These are phyloP conservation scores for Coix lacrymajobi DNA, from an alignment of 176 grass and related monocot genomes.

Conservation along the genomic window DNA sequence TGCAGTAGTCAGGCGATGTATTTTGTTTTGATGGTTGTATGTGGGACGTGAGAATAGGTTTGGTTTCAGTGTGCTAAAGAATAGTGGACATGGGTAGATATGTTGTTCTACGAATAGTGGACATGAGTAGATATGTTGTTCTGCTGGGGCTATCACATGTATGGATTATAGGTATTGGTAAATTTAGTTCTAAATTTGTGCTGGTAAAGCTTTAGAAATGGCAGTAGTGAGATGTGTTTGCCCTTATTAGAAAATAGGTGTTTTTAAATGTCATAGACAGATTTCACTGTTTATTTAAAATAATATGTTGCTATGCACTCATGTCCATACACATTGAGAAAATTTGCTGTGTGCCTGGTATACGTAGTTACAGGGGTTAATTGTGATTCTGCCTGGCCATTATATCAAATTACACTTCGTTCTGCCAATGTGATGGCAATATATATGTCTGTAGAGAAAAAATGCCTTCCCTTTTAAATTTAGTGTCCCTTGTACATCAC, in stretches of 20 bases:
- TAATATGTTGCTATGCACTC: not conserved
- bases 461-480: not conserved
- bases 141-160: not conserved
- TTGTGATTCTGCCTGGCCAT: not conserved
- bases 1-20: not conserved
- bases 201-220: slow-evolving; percentile 4
- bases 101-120: no score
- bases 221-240: not conserved
- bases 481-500: not conserved
- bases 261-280: not conserved
- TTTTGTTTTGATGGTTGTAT: not conserved
- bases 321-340: not conserved
- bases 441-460: not conserved
- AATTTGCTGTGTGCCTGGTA: not conserved
- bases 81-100: not conserved
- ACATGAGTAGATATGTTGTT: not conserved
- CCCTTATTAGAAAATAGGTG: slow-evolving; percentile 3
- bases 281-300: not conserved
- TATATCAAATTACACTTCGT: not conserved
- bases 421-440: not conserved
- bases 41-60: not conserved
- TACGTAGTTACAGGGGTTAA: not conserved
- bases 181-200: not conserved
- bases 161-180: not conserved
- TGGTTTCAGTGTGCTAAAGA: not conserved